Conservation (phyloP, 768 basidiomycete genomes). For the Calocybe gangraenosa region DNA sequence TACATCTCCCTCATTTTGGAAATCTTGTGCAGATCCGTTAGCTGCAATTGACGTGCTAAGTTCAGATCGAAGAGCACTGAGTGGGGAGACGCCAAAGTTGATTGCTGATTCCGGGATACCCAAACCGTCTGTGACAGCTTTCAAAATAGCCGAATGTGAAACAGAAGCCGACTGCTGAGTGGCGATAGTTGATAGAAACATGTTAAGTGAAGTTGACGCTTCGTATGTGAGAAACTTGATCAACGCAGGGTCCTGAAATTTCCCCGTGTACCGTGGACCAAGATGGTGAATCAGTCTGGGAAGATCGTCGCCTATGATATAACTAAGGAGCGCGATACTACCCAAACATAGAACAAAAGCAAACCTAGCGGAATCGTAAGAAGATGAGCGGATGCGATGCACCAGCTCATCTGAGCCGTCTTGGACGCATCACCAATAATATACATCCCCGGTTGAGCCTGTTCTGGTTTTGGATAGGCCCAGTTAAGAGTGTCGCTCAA, state of each 20-base stretch:
- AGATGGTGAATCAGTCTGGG: conserved; percentile 77
- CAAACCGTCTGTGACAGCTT: conserved; percentile 46
- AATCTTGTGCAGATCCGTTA: conserved; percentile 18
- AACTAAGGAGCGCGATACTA: not conserved
- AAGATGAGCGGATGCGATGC: conserved; percentile 61
- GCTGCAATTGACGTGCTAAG: conserved; percentile 10
- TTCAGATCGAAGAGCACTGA: conserved; percentile 21
- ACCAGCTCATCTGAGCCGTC: conserved; percentile 55
- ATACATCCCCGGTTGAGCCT: conserved; percentile 36
- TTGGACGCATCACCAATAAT: conserved; percentile 51
- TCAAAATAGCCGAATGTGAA: conserved; percentile 34
- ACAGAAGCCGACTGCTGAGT: conserved; percentile 27
- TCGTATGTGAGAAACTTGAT: conserved; percentile 82
- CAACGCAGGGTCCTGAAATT: conserved; percentile 69
- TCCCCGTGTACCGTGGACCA: conserved; percentile 72
- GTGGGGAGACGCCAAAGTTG: conserved; percentile 38
- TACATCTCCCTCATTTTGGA: conserved; percentile 47
- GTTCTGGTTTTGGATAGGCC: conserved; percentile 55
- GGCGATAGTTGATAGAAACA: conserved; percentile 54
- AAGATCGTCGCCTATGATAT: conserved; percentile 56
- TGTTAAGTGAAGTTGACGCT: conserved; percentile 78
- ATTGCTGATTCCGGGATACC: conserved; percentile 35
- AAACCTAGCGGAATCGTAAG: conserved; percentile 56
- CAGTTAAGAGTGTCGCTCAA: conserved; percentile 60
- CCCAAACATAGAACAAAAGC: not conserved